phyloP scores from a whole-genome alignment of 306 rosid species.

The Mucuna pruriens region DNA sequence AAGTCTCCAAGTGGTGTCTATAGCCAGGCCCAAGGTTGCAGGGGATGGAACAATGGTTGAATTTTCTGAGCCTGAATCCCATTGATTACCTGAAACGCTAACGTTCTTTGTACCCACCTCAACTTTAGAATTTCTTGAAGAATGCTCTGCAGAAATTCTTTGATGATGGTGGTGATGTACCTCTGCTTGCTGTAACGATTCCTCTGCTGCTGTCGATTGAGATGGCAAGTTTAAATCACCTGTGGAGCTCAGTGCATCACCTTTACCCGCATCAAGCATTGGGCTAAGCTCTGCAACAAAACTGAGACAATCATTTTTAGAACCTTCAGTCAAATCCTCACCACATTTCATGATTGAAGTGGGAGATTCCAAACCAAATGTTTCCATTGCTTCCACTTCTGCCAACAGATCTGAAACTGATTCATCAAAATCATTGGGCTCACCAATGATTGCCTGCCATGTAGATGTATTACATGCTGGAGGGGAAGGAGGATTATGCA shows the following conservation, averaged over 20 bases:
- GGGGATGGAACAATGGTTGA: slow-evolving; percentile 49
- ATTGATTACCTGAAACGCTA: slow-evolving; percentile 60
- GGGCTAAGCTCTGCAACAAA: slow-evolving; percentile 76
- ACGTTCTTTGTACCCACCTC: slow-evolving; percentile 56
- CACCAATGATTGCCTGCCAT: slow-evolving; percentile 78
- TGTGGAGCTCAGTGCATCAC: slow-evolving; percentile 82
- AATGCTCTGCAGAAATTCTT: slow-evolving; percentile 52
- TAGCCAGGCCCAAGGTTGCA: slow-evolving; percentile 53
- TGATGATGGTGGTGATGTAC: slow-evolving; percentile 53
- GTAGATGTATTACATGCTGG: slow-evolving; percentile 39
- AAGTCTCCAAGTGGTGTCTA: slow-evolving; percentile 65
- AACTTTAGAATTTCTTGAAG: slow-evolving; percentile 55
- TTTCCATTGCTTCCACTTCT: slow-evolving; percentile 98
- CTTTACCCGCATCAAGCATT: slow-evolving; percentile 74
- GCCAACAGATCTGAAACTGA: slow-evolving; percentile 98
- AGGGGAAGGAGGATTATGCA: slow-evolving; percentile 50
- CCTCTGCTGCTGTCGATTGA: slow-evolving; percentile 57
- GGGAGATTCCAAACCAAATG: slow-evolving; percentile 81
- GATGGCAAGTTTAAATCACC: slow-evolving; percentile 63
- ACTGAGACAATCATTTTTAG: slow-evolving; percentile 73
- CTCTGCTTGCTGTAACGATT: slow-evolving; percentile 47
- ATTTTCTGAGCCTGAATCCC: slow-evolving; percentile 58
- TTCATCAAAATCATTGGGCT: slow-evolving; percentile 79
- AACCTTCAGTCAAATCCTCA: slow-evolving; percentile 65
- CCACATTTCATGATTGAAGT: slow-evolving; percentile 69